Conservation (phyloP, 345 rosid genomes). For the Melaleuca quinquenervia region DNA sequence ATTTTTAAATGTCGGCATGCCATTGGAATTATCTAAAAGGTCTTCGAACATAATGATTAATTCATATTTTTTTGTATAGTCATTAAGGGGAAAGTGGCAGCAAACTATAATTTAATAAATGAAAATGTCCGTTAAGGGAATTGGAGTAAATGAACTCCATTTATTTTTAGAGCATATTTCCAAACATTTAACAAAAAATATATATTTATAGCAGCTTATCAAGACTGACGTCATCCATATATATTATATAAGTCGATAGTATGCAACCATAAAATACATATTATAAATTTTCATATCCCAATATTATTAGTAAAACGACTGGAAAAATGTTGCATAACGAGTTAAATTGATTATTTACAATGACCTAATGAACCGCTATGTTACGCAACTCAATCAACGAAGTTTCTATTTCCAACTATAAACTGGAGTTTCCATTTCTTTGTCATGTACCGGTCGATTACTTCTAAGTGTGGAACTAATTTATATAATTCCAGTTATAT, state of each 20-base stretch:
- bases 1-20: no score
- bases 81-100: no score
- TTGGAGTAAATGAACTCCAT: no score
- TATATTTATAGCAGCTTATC: accelerated
- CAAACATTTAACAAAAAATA: not conserved
- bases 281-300: not conserved
- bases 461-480: accelerated
- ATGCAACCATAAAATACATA: not conserved
- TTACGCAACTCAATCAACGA: not conserved
- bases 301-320: not conserved
- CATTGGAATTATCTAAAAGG: no score
- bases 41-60: no score
- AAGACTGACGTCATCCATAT: not conserved
- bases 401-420: not conserved
- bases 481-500: not conserved
- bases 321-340: not conserved
- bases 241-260: not conserved
- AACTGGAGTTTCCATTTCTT: not conserved
- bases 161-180: not conserved
- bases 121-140: no score
- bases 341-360: not conserved
- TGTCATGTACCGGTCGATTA: not conserved
- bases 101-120: no score
- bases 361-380: not conserved
- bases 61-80: no score